These are phyloP conservation scores for Yamadazyma atlantica DNA, from an alignment of 1,139 yeast genomes.

Conservation along the genomic window DNA sequence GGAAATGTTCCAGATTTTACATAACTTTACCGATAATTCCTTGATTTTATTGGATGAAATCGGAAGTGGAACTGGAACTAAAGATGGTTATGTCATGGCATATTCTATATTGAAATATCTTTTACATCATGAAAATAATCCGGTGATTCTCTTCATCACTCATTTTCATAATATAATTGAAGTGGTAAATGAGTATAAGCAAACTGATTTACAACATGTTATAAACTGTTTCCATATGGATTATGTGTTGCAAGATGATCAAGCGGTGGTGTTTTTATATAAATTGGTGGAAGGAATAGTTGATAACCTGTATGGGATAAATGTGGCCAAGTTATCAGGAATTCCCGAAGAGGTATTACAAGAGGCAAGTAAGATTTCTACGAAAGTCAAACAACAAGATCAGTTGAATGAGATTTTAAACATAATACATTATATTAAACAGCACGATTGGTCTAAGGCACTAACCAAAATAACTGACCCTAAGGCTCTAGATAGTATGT, in stretches of 20 bases:
- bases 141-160: constrained; percentile 76
- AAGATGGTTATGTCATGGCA: constrained; percentile 88
- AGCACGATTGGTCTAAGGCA: not conserved
- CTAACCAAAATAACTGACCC: constrained; percentile 3
- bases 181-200: constrained; percentile 39
- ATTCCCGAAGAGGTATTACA: constrained; percentile 51
- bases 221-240: constrained; percentile 78
- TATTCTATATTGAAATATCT: constrained; percentile 70
- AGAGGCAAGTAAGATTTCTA: constrained; percentile 50
- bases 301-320: constrained; percentile 70
- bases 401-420: constrained; percentile 17
- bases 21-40: constrained; percentile 45
- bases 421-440: constrained; percentile 1
- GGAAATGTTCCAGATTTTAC: constrained; percentile 61
- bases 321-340: constrained; percentile 73
- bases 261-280: constrained; percentile 58
- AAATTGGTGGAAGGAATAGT: constrained; percentile 60
- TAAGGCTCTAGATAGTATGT: no score
- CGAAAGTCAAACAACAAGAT: constrained; percentile 32
- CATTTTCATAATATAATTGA: constrained; percentile 77
- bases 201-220: constrained; percentile 10
- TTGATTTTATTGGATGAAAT: constrained; percentile 81
- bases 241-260: constrained; percentile 46
- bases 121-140: constrained; percentile 40
- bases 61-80: constrained; percentile 85